Base-by-base conservation (phyloP, 768 basidiomycete species). In the Tricholomella constricta region DNA sequence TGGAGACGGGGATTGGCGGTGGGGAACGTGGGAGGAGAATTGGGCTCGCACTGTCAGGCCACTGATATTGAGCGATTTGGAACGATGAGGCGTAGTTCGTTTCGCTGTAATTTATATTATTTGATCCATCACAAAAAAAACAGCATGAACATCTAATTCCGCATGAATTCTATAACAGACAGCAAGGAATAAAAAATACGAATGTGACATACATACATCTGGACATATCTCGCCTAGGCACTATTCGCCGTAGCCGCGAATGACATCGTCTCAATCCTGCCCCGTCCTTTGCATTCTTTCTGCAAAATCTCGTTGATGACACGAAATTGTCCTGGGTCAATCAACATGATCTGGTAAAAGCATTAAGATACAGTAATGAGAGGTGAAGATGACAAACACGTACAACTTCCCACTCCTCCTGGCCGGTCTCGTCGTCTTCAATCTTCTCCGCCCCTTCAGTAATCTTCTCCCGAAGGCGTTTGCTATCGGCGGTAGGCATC, bases 271-370 rank as follows among this genome's bases (percentile, higher is more conserved):
- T 98, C 96, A 35, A 98, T 75, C 46, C 89, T 78, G 1, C 93
- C 91, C 58, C 82, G 81, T 15, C 92, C 92, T 69, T 96, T 95
- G 65, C 88, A 88, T 65, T 98, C 91, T 65, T 89, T 91, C 67
- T 94, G 91, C 54, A 98, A 71, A 36, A 98, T 70, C 55, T 98
- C 96, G 62, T 88, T 91, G 59, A 99, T 81, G 17, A 88, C 78
- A 31, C 91, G 85, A 81, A 97, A 96, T 61, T 91, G 87, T 36
- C 89, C 83, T 4, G 97, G 96, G 66, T 98, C 94, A 55, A 98
- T 98, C 50, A 96, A 78, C 75, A 96, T 79, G 42, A 88, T 82
- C 96, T 98, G 61, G 22, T 3, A 31, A 49, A 45, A 14, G 25
- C 10, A 41, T 27, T 51, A 29, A 62, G 51, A 25, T 6, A 27